Base-by-base conservation (phyloP, 192 early-diverging fungal species). In the Podila verticillata region DNA sequence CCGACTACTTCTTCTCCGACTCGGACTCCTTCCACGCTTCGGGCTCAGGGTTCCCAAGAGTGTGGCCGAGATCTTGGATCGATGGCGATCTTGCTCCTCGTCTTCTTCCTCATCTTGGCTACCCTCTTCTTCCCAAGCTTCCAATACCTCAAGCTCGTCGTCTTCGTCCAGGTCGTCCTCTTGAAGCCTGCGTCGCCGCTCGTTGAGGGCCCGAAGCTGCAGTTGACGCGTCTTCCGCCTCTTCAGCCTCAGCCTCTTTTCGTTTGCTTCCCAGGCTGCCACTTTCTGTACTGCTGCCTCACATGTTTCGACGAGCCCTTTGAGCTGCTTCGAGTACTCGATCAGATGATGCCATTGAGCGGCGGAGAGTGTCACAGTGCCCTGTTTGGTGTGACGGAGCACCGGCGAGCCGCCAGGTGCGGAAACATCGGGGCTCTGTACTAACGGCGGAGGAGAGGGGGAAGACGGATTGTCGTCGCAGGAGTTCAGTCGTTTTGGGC, bases 81-180 rank as follows among this genome's bases (percentile, higher is more conserved):
- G 61, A 8, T 57, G 44, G 8, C 26, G 56, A 30, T 70, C 74
- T 28, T 70, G 35, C 19, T 20, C 31, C 22, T 70, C 63, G 4
- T 77, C 74, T 10, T 66, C 63, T 26, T 70, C 66, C 0, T 77
- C 74, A 28, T 62, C 68, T 0, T 57, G 24, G 29, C 49, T 65
- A 35, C 66, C 68, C 24, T 79, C 75, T 13, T 79, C 69, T 2
- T 67, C 63, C 58, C 68, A 70, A 12, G 63, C 61, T 12, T 72
- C 62, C 34, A 72, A 36, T 26, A 61, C 68, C 17, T 70, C 74
- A 20, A 70, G 31, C 32, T 78, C 74, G 17, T 75, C 62, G 29
- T 68, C 48, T 17, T 70, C 63, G 0, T 77, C 74, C 4, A 44
- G 30, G 7, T 8, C 30, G 13, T 36, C 57, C 15, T 70, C 26